Conservation (phyloP, 1,284 basidiomycete genomes). For the Tylopilus orsonianus region DNA sequence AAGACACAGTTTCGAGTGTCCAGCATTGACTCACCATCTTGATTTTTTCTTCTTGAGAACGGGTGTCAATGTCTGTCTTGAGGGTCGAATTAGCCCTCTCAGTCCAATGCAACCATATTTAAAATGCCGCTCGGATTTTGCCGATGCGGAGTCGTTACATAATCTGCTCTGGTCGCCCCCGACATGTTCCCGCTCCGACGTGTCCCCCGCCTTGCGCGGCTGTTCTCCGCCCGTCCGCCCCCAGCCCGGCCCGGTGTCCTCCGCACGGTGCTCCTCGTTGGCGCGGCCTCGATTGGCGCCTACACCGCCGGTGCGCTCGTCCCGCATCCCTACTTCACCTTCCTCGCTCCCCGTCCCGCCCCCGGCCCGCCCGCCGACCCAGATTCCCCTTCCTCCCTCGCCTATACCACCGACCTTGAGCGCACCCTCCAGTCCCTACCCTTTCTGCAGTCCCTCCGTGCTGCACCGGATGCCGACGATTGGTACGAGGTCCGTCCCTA, state of each 20-base stretch:
- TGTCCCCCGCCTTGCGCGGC: constrained; percentile 3
- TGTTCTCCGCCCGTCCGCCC: constrained; percentile 9
- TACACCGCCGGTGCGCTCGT: constrained; percentile 62
- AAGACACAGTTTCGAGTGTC: constrained; percentile 11
- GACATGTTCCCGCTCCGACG: constrained; percentile 18
- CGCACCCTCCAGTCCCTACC: constrained; percentile 65
- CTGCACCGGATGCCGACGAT: constrained; percentile 46
- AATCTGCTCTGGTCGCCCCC: no score
- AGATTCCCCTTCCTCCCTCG: constrained; percentile 60
- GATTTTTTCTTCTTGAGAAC: constrained; percentile 9
- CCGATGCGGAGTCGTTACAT: constrained; percentile 17
- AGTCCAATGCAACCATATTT: constrained; percentile 1
- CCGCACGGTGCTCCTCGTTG: constrained; percentile 20
- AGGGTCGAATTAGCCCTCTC: not conserved
- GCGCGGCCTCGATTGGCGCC: constrained; percentile 27
- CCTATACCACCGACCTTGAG: constrained; percentile 66
- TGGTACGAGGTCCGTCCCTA: constrained; percentile 86
- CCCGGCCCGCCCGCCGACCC: constrained; percentile 55
- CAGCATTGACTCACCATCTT: constrained; percentile 31
- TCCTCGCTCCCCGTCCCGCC: constrained; percentile 73
- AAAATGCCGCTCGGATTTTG: constrained; percentile 23
- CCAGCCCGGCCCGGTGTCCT: constrained; percentile 8
- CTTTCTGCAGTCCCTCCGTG: constrained; percentile 53
- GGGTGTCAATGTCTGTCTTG: constrained; percentile 18
- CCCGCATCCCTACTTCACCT: constrained; percentile 57